These are phyloP conservation scores for Tetraselmis chui DNA, from an alignment of 139 green algal species.

Conservation along the genomic window DNA sequence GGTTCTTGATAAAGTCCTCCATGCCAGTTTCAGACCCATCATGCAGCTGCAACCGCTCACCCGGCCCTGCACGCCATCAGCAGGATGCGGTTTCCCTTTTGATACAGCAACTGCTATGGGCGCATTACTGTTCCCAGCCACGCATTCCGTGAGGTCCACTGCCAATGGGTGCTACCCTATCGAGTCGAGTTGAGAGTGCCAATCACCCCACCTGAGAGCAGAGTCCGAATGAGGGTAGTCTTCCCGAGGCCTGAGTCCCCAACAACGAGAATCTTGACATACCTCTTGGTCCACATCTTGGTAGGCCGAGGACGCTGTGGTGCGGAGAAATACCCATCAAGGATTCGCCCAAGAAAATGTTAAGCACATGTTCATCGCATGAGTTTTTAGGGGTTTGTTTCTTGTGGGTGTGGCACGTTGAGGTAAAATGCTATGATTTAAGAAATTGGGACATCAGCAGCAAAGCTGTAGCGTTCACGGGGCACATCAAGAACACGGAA, in stretches of 20 bases:
- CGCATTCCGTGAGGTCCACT: constrained; percentile 43
- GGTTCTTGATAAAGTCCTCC: constrained; percentile 56
- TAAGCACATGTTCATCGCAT: neutral
- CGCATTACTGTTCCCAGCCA: neutral
- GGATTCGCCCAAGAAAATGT: neutral
- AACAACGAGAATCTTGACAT: constrained; percentile 23
- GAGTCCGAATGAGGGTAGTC: constrained; percentile 54
- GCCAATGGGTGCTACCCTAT: constrained; percentile 43
- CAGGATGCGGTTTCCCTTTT: neutral
- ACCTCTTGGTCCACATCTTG: neutral
- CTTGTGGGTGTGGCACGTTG: no score
- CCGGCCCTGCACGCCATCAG: constrained; percentile 6
- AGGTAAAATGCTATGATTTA: neutral
- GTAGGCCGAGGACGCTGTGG: neutral
- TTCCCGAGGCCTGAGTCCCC: constrained; percentile 60
- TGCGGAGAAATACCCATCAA: no score
- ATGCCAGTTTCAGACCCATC: constrained; percentile 57
- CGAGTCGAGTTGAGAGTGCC: no score
- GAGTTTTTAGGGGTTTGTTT: no score
- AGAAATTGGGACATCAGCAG: neutral
- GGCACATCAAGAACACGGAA: no score
- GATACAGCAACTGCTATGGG: no score
- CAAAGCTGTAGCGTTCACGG: no score
- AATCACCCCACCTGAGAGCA: constrained; percentile 45
- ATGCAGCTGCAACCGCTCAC: constrained; percentile 39